Percentiles rank a stretch among this genome's conserved stretches.
Conservation (phyloP, 768 basidiomycete genomes). For the Stropharia rugosoannulata region DNA sequence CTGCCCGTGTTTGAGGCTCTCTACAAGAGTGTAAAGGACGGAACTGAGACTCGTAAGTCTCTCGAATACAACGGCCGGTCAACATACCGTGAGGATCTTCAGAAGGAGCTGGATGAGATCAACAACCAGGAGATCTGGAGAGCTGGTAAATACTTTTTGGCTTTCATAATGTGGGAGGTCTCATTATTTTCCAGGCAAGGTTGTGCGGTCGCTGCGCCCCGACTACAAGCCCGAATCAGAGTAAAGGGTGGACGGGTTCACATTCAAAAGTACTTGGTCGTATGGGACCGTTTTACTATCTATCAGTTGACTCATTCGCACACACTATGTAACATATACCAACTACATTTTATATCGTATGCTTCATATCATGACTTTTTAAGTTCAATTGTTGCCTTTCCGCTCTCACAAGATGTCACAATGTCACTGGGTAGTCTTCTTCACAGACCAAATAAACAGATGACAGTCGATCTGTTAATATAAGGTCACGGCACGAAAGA, state of each 20-base stretch:
- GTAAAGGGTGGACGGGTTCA: constrained; percentile 21
- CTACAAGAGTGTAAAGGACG: constrained; percentile 92
- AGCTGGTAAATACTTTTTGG: constrained; percentile 57
- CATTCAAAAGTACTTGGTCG: constrained; percentile 24
- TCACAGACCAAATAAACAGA: too few species aligned
- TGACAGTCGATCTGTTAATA: too few species aligned
- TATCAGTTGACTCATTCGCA: constrained; percentile 9
- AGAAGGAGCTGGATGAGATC: constrained; percentile 90
- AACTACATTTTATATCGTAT: constrained; percentile 8
- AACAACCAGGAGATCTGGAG: constrained; percentile 99
- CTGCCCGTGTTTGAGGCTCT: constrained; percentile 91
- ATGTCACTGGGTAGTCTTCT: neutral
- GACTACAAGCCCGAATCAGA: constrained; percentile 73
- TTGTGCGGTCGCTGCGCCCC: constrained; percentile 85
- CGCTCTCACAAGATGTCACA: neutral
- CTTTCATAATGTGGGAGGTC: neutral
- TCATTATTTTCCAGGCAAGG: constrained; percentile 61
- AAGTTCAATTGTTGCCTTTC: neutral
- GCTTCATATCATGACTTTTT: neutral
- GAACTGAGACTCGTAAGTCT: constrained; percentile 95
- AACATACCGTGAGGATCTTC: constrained; percentile 92
- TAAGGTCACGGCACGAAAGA: neutral
- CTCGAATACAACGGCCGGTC: constrained; percentile 93
- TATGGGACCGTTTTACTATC: constrained; percentile 11
- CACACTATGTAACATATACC: constrained; percentile 21